These are phyloP conservation scores for Paxillus rubicundulus DNA, from an alignment of 768 basidiomycete species.

Conservation along the genomic window DNA sequence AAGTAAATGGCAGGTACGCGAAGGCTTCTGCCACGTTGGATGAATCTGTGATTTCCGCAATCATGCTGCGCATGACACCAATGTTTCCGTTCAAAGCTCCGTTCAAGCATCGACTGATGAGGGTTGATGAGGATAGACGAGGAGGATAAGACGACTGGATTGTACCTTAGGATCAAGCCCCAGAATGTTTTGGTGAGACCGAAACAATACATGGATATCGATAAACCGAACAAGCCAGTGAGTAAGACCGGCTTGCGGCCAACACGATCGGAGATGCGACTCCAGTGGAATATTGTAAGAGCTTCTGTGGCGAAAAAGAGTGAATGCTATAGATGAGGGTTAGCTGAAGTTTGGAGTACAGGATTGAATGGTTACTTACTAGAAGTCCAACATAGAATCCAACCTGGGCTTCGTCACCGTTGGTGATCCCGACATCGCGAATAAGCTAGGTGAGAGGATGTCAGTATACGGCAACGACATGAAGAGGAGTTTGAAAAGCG, in stretches of 20 bases:
- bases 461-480: neutral
- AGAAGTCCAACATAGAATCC: slow-evolving; percentile 44
- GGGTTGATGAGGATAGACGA: neutral
- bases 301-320: slow-evolving; percentile 45
- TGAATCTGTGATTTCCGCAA: slow-evolving; percentile 36
- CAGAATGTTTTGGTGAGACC: slow-evolving; percentile 41
- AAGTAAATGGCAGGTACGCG: slow-evolving; percentile 51
- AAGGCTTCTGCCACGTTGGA: slow-evolving; percentile 37
- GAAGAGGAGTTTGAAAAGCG: slow-evolving; percentile 4
- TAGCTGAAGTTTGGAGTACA: slow-evolving; percentile 31
- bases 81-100: slow-evolving; percentile 50
- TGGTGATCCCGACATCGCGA: slow-evolving; percentile 26
- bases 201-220: slow-evolving; percentile 40
- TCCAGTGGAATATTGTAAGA: slow-evolving; percentile 42
- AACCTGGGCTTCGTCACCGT: slow-evolving; percentile 39
- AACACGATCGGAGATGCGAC: slow-evolving; percentile 40
- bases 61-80: slow-evolving; percentile 41
- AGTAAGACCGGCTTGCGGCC: slow-evolving; percentile 44
- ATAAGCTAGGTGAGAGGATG: slow-evolving; percentile 1
- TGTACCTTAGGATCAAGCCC: slow-evolving; percentile 36
- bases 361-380: slow-evolving; percentile 21
- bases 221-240: slow-evolving; percentile 38
- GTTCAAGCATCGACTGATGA: slow-evolving; percentile 36
- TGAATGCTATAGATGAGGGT: slow-evolving; percentile 33
- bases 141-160: neutral